Evolutionary conservation across 225 moss, liverwort and hornwort species (phyloP), one percentile per base, ranked within the genome.

Genomic region (Asterella californica): DNA sequence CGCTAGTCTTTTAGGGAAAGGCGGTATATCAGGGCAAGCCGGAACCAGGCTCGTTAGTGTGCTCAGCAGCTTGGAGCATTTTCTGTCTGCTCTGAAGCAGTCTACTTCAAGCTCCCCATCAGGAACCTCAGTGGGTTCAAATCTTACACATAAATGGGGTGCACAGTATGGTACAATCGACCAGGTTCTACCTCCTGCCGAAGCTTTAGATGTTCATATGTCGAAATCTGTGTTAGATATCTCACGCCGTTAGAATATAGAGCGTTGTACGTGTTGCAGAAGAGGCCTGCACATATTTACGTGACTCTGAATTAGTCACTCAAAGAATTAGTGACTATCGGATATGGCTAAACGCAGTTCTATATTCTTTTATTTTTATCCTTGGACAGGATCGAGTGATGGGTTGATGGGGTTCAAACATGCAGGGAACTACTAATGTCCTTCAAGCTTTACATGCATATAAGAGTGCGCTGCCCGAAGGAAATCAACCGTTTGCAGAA

Each of bases 21-120:
- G 92, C 85, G 96, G 93, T 62, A 90, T 97, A 55, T 90, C 91
- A 81, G 91, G 90, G 52, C 93, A 94, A 86, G 86, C 94, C 61
- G 88, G 91, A 81, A 84, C 53, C 62, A 91, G 83, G 60, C 85
- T 94, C 75, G 82, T 86, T 53, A 81, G 73, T 81, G 91, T 97
- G 70, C 87, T 94, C 30, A 82, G 79, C 69, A 91, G 92, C 82
- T 88, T 97, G 60, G 92, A 90, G 75, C 87, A 87, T 75, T 92
- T 97, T 84, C 78, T 97, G 82, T 85, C 74, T 80, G 81, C 94
- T 55, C 71, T 94, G 77, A 88, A 88, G 83, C 74, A 80, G 76
- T 87, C 78, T 67, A 78, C 81, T 24, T 79, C 83, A 70, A 71
- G 70, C 60, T 86, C 77, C 81, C 71, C 83, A 75, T 82, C 71